Evolutionary conservation across 2,329 filamentous ascomycete genomes (phyloP).

Genomic region (Neopestalotiopsis clavispora): DNA sequence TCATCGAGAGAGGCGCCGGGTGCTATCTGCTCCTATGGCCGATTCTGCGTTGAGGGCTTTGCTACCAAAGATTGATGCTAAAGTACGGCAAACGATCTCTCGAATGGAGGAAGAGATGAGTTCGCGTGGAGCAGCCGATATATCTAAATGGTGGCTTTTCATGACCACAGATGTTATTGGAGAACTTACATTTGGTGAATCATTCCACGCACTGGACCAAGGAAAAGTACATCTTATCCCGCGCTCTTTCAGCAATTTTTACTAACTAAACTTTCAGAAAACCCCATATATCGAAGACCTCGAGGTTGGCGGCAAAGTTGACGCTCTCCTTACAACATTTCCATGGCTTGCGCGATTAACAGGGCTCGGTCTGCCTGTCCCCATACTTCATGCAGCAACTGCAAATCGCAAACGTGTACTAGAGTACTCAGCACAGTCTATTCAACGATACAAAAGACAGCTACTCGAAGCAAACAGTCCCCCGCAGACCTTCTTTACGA

Average conservation of each 20-base stretch:
- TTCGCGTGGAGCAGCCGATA: constrained; percentile 41
- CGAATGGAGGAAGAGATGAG: constrained; percentile 49
- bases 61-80: constrained; percentile 39
- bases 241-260: no score
- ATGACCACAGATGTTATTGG: constrained; percentile 60
- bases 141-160: constrained; percentile 59
- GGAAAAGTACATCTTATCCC: constrained; percentile 43
- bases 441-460: constrained; percentile 32
- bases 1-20: constrained; percentile 44
- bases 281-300: constrained; percentile 47
- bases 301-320: constrained; percentile 29
- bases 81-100: constrained; percentile 44
- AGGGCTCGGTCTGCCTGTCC: constrained; percentile 26
- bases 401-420: constrained; percentile 22
- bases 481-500: constrained; percentile 39
- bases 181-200: constrained; percentile 59
- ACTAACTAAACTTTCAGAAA: constrained; percentile 32
- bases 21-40: constrained; percentile 47
- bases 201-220: constrained; percentile 55
- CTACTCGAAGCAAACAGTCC: constrained; percentile 23
- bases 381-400: constrained; percentile 24
- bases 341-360: constrained; percentile 26
- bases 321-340: constrained; percentile 32
- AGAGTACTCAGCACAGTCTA: constrained; percentile 33
- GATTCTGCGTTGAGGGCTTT: constrained; percentile 38